Conservation (phyloP, 208 protist species). For the Leishmania braziliensis region DNA sequence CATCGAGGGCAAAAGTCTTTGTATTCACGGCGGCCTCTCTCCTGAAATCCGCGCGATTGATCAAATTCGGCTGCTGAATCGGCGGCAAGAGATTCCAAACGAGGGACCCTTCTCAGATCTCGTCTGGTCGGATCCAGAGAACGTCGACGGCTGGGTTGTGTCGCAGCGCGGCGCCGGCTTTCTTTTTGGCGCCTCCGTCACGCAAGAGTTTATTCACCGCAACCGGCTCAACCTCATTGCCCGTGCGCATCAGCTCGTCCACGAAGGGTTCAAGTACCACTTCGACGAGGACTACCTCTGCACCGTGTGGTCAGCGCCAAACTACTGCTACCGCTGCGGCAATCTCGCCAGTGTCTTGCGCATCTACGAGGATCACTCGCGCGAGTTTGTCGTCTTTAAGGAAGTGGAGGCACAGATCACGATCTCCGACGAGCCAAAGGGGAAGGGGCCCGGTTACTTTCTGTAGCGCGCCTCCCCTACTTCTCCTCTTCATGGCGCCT, state of each 20-base stretch:
- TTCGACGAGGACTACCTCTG: conserved; percentile 86
- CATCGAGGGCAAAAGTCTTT: conserved; percentile 95
- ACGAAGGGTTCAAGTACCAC: conserved; percentile 92
- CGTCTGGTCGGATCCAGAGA: conserved; percentile 92
- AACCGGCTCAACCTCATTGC: conserved; percentile 87
- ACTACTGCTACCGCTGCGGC: conserved; percentile 98
- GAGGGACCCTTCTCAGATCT: conserved; percentile 86
- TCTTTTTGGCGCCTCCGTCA: conserved; percentile 80
- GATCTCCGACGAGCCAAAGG: conserved; percentile 32
- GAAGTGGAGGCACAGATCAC: conserved; percentile 70
- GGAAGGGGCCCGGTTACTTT: conserved; percentile 70
- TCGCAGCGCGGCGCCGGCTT: conserved; percentile 87
- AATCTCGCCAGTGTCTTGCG: conserved; percentile 94
- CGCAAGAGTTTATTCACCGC: conserved; percentile 81
- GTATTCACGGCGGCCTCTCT: conserved; percentile 98
- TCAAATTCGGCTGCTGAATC: conserved; percentile 85
- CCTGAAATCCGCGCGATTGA: conserved; percentile 93
- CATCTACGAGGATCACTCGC: conserved; percentile 88
- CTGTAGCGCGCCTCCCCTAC: conserved; percentile 32
- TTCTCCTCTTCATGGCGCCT: neutral
- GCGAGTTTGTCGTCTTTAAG: conserved; percentile 85
- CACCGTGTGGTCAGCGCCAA: conserved; percentile 98
- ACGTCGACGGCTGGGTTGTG: conserved; percentile 77
- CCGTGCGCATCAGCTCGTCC: conserved; percentile 91
- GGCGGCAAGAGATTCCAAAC: conserved; percentile 87